Evolutionary conservation across 495 filamentous ascomycete genomes (phyloP).

Genomic region (Delitschia confertaspora): DNA sequence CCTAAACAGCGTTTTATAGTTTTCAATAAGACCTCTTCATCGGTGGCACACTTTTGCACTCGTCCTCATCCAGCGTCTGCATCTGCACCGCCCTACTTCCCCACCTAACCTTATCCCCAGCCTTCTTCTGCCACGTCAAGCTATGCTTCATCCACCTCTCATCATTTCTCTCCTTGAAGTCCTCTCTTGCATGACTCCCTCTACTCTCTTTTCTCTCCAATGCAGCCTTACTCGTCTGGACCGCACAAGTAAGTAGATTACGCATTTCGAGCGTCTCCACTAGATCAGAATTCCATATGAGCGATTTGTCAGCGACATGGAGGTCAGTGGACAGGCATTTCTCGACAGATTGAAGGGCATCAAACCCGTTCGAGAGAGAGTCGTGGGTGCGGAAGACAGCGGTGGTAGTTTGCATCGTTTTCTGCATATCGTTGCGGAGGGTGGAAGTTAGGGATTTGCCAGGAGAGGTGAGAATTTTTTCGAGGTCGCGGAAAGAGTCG

Average conservation of each 20-base stretch:
- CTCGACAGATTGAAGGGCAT: conserved; percentile 70
- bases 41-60: conserved; percentile 18
- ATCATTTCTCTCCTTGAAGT: conserved; percentile 89
- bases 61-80: conserved; percentile 23
- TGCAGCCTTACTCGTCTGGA: conserved; percentile 81
- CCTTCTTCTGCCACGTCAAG: conserved; percentile 80
- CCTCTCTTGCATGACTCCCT: conserved; percentile 91
- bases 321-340: conserved; percentile 47
- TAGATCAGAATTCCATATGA: conserved; percentile 99
- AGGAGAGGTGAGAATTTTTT: conserved; percentile 68
- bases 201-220: conserved; percentile 88
- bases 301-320: conserved; percentile 49
- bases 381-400: conserved; percentile 95
- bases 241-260: conserved; percentile 92
- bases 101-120: conserved; percentile 17
- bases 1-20: too few species aligned
- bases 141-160: conserved; percentile 98
- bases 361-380: conserved; percentile 74
- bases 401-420: conserved; percentile 94
- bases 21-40: conserved; percentile 18
- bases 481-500: conserved; percentile 72
- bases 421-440: conserved; percentile 87
- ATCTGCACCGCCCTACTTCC: conserved; percentile 20
- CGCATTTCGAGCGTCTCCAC: conserved; percentile 91
- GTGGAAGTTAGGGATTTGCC: conserved; percentile 79